A percentile compares a stretch with the other conserved stretches of the same genome.
These are phyloP conservation scores for Astragalus glycyphyllos DNA, from an alignment of 306 rosid genomes.

Conservation along the genomic window DNA sequence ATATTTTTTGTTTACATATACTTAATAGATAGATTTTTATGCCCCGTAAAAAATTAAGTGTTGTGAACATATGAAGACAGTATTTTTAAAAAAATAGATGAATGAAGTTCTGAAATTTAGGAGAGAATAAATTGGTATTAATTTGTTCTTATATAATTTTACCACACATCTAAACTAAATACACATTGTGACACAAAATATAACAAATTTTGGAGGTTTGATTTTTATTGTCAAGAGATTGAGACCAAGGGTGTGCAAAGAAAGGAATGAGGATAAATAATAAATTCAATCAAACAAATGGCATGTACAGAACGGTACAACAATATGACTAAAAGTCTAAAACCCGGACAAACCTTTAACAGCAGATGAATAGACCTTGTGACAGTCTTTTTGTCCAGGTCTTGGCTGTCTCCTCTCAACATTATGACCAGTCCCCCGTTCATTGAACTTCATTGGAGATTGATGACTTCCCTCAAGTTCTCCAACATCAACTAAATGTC, in stretches of 20 bases:
- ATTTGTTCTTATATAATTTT: no score
- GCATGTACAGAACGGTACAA: slow-evolving; percentile 27
- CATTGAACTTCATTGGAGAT: slow-evolving; percentile 43
- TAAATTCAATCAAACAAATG: slow-evolving; percentile 27
- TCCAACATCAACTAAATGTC: slow-evolving; percentile 74
- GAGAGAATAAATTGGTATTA: no score
- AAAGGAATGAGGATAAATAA: neutral
- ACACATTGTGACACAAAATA: no score
- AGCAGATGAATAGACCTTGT: slow-evolving; percentile 41
- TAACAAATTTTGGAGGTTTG: no score
- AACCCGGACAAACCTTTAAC: slow-evolving; percentile 54
- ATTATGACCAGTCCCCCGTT: slow-evolving; percentile 26
- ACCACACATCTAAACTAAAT: no score
- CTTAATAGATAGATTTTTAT: no score
- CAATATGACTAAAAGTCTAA: neutral
- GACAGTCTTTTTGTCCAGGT: slow-evolving; percentile 42
- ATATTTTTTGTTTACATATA: no score
- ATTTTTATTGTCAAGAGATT: no score
- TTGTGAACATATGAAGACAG: no score
- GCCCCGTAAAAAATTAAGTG: no score
- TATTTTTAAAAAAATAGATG: no score
- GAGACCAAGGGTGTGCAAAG: neutral
- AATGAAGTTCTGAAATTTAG: no score
- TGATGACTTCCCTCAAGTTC: slow-evolving; percentile 59
- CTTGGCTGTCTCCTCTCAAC: slow-evolving; percentile 45